These are phyloP conservation scores for Bassia scoparia DNA, from an alignment of 148 eudicot species.

Conservation along the genomic window DNA sequence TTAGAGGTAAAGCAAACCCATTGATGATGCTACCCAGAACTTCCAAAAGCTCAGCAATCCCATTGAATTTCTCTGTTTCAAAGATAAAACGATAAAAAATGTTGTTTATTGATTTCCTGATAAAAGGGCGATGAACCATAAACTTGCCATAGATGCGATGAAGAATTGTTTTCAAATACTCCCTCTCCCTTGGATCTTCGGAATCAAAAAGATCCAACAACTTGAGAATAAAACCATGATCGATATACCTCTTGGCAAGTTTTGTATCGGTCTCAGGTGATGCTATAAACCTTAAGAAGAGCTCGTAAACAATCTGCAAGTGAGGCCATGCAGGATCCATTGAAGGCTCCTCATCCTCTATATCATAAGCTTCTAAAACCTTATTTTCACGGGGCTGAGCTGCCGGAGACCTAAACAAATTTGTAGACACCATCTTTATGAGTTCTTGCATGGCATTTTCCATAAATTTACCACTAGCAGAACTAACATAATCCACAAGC, in stretches of 20 bases:
- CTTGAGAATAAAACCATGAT: slow-evolving; percentile 68
- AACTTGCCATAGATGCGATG: slow-evolving; percentile 87
- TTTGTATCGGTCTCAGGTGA: slow-evolving; percentile 87
- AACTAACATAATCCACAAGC: slow-evolving; percentile 64
- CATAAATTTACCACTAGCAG: slow-evolving; percentile 55
- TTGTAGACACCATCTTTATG: slow-evolving; percentile 50
- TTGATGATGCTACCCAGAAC: slow-evolving; percentile 86
- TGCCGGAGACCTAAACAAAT: slow-evolving; percentile 59
- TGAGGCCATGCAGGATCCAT: slow-evolving; percentile 99
- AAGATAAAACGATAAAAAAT: slow-evolving; percentile 79
- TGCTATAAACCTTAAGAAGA: slow-evolving; percentile 75
- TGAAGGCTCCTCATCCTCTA: slow-evolving; percentile 81
- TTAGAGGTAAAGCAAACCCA: slow-evolving; percentile 86
- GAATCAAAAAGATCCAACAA: slow-evolving; percentile 81
- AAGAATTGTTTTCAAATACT: slow-evolving; percentile 74
- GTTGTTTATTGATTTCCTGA: slow-evolving; percentile 78
- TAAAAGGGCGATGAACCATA: slow-evolving; percentile 87
- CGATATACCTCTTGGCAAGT: slow-evolving; percentile 74
- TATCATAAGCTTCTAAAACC: slow-evolving; percentile 53
- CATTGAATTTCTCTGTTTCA: slow-evolving; percentile 88
- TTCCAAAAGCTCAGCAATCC: slow-evolving; percentile 84
- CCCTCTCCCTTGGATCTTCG: slow-evolving; percentile 87
- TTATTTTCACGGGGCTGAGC: slow-evolving; percentile 80
- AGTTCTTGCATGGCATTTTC: slow-evolving; percentile 61
- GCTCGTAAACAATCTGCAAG: slow-evolving; percentile 80